Conservation (phyloP, 2,329 filamentous ascomycete species). For the Graphiopsis chlorocephala region DNA sequence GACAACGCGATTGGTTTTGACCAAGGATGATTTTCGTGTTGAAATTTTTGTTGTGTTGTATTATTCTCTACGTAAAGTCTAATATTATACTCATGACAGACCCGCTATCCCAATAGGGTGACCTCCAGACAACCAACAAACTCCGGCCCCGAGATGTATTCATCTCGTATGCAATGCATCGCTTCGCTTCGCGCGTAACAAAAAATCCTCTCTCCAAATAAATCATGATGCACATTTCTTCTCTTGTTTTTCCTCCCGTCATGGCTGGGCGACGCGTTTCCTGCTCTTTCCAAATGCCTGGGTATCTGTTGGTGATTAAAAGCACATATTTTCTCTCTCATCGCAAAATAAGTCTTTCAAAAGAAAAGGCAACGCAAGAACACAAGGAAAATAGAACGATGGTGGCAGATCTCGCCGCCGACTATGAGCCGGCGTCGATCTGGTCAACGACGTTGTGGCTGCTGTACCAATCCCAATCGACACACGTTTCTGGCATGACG, state of each 20-base stretch:
- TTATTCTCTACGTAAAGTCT: constrained; percentile 10
- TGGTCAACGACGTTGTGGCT: constrained; percentile 48
- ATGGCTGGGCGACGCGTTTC: not conserved
- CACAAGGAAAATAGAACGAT: constrained; percentile 4
- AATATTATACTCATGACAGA: not conserved
- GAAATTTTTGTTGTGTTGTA: not conserved
- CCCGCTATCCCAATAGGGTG: not conserved
- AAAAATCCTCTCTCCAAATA: not conserved
- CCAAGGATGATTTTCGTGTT: not conserved
- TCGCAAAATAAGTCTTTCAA: not conserved
- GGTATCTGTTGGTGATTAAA: not conserved
- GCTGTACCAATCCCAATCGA: constrained; percentile 52
- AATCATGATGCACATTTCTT: constrained; percentile 9
- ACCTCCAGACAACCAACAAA: not conserved
- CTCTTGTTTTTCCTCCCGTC: not conserved
- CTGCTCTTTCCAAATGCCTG: not conserved
- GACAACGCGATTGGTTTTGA: not conserved
- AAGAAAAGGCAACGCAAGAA: not conserved
- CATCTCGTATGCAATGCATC: constrained; percentile 4
- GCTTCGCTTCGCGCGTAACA: constrained; percentile 1
- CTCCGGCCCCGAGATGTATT: not conserved
- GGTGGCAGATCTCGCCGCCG: not conserved
- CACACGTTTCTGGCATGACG: constrained; percentile 50
- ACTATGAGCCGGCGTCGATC: constrained; percentile 51
- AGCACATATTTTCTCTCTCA: not conserved